phyloP scores from a whole-genome alignment of 1,284 basidiomycete genomes.

The Cerioporus squamosus region DNA sequence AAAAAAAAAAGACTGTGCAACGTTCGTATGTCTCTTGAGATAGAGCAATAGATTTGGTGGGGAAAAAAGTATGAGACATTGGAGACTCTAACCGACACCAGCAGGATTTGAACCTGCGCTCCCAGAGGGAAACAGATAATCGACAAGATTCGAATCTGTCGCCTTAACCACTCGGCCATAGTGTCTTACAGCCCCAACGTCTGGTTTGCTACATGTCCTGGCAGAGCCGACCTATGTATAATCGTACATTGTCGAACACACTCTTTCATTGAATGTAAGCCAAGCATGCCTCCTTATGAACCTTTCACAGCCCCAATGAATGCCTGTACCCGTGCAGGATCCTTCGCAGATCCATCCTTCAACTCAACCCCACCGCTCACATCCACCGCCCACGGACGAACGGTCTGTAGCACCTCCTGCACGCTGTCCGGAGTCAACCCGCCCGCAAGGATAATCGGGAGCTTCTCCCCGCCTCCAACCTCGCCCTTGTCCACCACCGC shows the following conservation, averaged over 20 bases:
- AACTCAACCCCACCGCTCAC: constrained; percentile 90
- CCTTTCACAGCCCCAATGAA: constrained; percentile 65
- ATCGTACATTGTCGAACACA: no score
- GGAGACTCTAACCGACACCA: constrained; percentile 29
- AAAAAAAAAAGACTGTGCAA: no score
- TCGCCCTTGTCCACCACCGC: constrained; percentile 73
- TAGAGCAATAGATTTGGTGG: no score
- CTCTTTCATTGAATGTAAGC: no score
- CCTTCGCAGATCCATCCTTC: constrained; percentile 69
- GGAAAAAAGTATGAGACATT: no score
- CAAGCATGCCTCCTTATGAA: background rate
- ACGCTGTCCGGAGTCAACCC: constrained; percentile 83
- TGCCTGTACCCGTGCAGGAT: constrained; percentile 68
- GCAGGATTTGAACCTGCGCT: constrained; percentile 36
- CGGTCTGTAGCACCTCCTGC: constrained; percentile 63
- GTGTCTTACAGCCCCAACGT: constrained; percentile 22
- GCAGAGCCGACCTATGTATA: no score
- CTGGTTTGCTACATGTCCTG: no score
- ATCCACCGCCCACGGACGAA: constrained; percentile 90
- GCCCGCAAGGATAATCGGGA: constrained; percentile 90
- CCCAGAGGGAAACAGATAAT: constrained; percentile 32
- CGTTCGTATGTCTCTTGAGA: no score
- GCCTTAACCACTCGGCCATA: constrained; percentile 36
- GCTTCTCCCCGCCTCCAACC: constrained; percentile 39
- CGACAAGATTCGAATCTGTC: constrained; percentile 32